Base-by-base conservation (phyloP, 2,329 filamentous ascomycete genomes). In the Xylaria polymorpha region DNA sequence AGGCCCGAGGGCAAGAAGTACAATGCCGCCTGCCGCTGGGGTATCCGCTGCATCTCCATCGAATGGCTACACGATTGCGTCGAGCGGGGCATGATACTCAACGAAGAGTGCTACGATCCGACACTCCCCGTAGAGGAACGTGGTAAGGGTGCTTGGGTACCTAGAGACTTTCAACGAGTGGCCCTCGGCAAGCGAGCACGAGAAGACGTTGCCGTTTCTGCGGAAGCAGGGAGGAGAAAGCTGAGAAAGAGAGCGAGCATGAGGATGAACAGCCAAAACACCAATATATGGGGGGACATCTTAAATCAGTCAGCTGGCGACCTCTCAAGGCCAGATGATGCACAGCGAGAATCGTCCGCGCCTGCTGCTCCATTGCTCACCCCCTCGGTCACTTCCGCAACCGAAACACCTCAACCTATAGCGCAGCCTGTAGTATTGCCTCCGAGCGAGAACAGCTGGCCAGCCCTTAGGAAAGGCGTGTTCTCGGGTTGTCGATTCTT, bases 241-340 rank as follows among this genome's bases (percentile, higher is more conserved):
- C 81, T 99, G 73, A 90, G 96, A 73, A 92, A 94, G 75, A 94
- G 93, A 6, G 92, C 94, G 25, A 98, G 94, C 79, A 90, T 91
- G 77, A 95, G 94, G 78, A 83, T 98, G 39, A 90, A 87, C 67
- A 92, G 86, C 59, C 94, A 98, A 76, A 91, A 90, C 73, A 90
- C 94, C 74, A 90, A 89, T 35, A 86, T 98, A n/a, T 98, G 95
- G 95, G 91, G 91, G 5, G 93, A 97, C 75, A 97, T 99, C 68
- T 87, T 89, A 64, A 78, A 82, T 66, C 74, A 79, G 43, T 78
- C 79, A 5, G 73, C 78, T 0, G 65, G 73, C 22, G 78, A 82
- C 55, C 74, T 78, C 56, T 74, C 75, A 10, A 71, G 66, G 18
- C 8, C 69, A 51, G 39, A 67, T 56, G 44, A 32, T 58, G 50